phyloP scores from a whole-genome alignment of 2,329 filamentous ascomycete genomes.

The Lachnellula hyalina region DNA sequence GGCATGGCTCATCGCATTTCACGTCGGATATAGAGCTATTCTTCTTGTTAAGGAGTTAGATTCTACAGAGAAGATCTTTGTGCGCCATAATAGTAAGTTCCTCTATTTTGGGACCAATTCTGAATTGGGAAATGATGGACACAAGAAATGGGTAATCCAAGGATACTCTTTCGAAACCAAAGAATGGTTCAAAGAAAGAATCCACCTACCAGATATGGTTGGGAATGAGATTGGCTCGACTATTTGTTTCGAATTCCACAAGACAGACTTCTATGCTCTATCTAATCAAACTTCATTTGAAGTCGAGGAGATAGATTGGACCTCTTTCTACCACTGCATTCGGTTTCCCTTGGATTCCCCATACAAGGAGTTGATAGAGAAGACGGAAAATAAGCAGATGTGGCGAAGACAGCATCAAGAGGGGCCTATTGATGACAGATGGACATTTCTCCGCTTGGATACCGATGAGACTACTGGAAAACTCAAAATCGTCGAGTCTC shows the following conservation, averaged over 20 bases:
- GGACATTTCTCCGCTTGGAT: constrained; percentile 61
- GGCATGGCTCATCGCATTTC: constrained; percentile 50
- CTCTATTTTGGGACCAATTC: constrained; percentile 64
- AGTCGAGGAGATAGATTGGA: constrained; percentile 59
- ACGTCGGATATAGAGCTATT: constrained; percentile 36
- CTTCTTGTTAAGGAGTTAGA: constrained; percentile 38
- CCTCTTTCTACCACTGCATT: constrained; percentile 63
- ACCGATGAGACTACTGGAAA: constrained; percentile 53
- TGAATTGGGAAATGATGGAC: constrained; percentile 45
- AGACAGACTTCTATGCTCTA: constrained; percentile 62
- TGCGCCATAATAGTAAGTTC: constrained; percentile 55
- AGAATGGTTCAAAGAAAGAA: constrained; percentile 38
- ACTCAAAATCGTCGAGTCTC: constrained; percentile 59
- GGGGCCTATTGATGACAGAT: constrained; percentile 68
- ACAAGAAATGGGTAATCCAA: constrained; percentile 57
- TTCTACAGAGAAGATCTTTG: constrained; percentile 55
- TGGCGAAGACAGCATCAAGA: constrained; percentile 65
- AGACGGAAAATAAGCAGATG: constrained; percentile 42
- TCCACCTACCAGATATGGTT: constrained; percentile 53
- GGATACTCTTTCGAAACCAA: constrained; percentile 43
- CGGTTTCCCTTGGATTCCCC: constrained; percentile 52
- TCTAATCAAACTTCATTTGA: constrained; percentile 61
- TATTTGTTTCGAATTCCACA: constrained; percentile 66
- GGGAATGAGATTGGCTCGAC: constrained; percentile 62
- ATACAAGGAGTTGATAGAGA: constrained; percentile 35